phyloP scores from a whole-genome alignment of 495 filamentous ascomycete species.

The Amphirosellinia nigrospora region DNA sequence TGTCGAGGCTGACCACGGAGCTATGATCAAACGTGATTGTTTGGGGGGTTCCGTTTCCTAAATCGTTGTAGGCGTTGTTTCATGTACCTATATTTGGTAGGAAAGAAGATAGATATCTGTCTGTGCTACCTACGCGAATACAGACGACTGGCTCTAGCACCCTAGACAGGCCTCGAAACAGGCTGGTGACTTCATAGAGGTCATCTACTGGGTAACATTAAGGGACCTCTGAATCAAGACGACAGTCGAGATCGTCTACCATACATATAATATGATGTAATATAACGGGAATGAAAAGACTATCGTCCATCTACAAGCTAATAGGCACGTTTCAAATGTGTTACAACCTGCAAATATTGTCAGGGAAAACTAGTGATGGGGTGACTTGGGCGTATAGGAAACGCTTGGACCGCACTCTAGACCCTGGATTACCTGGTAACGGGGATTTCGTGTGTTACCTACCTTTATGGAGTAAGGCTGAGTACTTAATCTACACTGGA shows the following conservation, averaged over 20 bases:
- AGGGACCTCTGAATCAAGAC: neutral
- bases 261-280: slow-evolving; percentile 12
- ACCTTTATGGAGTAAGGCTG: neutral
- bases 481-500: no score
- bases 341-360: slow-evolving; percentile 1
- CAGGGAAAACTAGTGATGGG: slow-evolving; percentile 1
- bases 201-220: neutral
- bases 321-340: slow-evolving; percentile 7
- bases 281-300: neutral
- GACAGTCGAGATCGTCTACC: neutral
- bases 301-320: neutral
- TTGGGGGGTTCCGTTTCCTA: neutral
- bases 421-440: neutral
- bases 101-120: neutral
- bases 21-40: neutral
- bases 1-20: neutral
- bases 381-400: neutral
- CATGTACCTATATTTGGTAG: neutral
- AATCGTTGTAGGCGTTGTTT: neutral
- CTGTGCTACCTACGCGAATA: neutral
- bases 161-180: neutral
- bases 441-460: slow-evolving; percentile 4
- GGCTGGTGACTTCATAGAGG: neutral
- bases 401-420: slow-evolving; percentile 10
- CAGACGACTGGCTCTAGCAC: neutral